Conservation (phyloP, 306 rosid genomes). For the Vigna reflexopilosa region DNA sequence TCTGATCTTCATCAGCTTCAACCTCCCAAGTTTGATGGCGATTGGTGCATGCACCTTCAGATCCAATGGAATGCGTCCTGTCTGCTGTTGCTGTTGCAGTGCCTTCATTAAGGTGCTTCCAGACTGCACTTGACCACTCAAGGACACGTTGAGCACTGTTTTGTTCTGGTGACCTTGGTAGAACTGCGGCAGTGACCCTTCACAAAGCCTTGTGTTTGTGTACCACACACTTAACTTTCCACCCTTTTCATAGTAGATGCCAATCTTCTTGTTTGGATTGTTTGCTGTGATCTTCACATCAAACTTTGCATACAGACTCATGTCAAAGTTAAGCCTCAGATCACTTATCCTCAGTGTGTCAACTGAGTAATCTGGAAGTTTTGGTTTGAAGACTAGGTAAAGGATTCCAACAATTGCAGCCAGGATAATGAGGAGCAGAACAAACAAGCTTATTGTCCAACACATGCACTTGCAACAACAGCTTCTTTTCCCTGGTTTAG, state of each 20-base stretch:
- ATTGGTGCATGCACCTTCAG: conserved; percentile 76
- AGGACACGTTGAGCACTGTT: conserved; percentile 65
- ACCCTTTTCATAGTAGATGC: conserved; percentile 82
- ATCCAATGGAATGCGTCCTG: conserved; percentile 75
- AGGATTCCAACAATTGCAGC: conserved; percentile 68
- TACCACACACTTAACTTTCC: conserved; percentile 82
- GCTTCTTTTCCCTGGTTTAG: conserved; percentile 49
- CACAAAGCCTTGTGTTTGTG: conserved; percentile 69
- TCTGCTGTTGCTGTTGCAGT: conserved; percentile 80
- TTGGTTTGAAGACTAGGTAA: conserved; percentile 79
- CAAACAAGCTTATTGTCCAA: conserved; percentile 62
- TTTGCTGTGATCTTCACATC: conserved; percentile 76
- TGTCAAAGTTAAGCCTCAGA: conserved; percentile 69
- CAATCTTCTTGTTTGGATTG: conserved; percentile 84
- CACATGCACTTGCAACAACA: conserved; percentile 72
- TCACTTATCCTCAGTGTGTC: conserved; percentile 66
- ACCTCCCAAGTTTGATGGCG: conserved; percentile 68
- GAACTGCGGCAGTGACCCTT: conserved; percentile 75
- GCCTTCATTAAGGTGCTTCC: conserved; percentile 77
- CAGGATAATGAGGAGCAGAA: conserved; percentile 57
- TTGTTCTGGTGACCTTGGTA: conserved; percentile 91
- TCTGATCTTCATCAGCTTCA: conserved; percentile 79
- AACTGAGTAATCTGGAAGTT: conserved; percentile 79
- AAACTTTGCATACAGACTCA: conserved; percentile 76
- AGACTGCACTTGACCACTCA: conserved; percentile 73